A percentile compares a stretch with the other conserved stretches of the same genome.
Evolutionary conservation across 176 grass and related monocot species (phyloP).

Genomic region (Chloris gayana): DNA sequence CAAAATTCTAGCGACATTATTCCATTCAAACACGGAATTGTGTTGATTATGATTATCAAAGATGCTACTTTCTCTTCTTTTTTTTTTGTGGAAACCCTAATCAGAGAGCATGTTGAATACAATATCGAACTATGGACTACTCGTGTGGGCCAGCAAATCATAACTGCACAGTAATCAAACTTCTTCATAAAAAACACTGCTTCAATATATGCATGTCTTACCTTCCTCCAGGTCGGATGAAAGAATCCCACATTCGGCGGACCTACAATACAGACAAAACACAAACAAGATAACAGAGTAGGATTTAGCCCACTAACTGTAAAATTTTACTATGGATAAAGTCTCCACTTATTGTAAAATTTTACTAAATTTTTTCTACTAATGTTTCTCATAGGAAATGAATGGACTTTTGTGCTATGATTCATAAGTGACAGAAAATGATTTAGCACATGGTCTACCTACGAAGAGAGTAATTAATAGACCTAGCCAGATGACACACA

Average conservation of each 20-base stretch:
- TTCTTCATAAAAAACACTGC: background rate
- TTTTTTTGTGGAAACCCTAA: background rate
- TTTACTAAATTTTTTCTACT: no score
- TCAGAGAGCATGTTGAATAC: background rate
- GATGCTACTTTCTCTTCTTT: background rate
- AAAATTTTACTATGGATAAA: background rate
- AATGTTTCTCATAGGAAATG: background rate
- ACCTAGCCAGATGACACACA: background rate
- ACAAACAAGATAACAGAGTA: slow-evolving; percentile 11
- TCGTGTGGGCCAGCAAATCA: background rate
- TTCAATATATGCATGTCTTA: slow-evolving; percentile 30
- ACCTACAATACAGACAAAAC: slow-evolving; percentile 67
- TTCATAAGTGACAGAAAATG: background rate
- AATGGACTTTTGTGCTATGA: background rate
- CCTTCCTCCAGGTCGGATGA: slow-evolving; percentile 86
- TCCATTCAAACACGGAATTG: background rate
- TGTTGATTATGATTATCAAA: background rate
- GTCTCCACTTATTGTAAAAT: background rate
- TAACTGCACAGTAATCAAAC: slow-evolving; percentile 1
- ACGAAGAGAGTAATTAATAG: background rate
- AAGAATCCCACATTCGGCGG: slow-evolving; percentile 95
- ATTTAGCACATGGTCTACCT: background rate
- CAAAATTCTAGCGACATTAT: background rate
- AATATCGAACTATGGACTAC: background rate
- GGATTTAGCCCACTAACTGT: background rate